Evolutionary conservation across 2,329 filamentous ascomycete species (phyloP).

Genomic region (Ampelomyces quisqualis): DNA sequence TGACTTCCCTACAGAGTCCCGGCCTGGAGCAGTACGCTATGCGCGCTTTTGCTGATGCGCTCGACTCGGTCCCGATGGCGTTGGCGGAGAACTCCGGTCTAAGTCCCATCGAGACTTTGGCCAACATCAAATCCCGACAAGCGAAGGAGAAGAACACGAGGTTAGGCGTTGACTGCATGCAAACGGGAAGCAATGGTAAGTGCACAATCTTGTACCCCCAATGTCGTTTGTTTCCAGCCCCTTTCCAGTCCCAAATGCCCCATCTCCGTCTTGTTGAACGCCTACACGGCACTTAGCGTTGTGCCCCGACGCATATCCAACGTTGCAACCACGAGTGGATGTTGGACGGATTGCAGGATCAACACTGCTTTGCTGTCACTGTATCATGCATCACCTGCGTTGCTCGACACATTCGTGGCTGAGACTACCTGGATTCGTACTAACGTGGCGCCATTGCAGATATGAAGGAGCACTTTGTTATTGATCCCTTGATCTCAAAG

Average conservation of each 20-base stretch:
- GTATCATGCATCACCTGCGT: conserved; percentile 4
- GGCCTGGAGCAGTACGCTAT: conserved; percentile 99
- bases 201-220: conserved; percentile 8
- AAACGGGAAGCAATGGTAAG: conserved; percentile 80
- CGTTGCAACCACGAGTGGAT: conserved; percentile 13
- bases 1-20: conserved; percentile 60
- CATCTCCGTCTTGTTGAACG: conserved; percentile 15
- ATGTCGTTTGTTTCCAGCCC: not conserved
- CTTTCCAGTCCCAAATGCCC: conserved; percentile 2
- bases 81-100: conserved; percentile 96
- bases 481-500: conserved; percentile 97
- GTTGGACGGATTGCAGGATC: conserved; percentile 11
- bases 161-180: conserved; percentile 97
- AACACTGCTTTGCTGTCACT: conserved; percentile 11
- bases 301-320: conserved; percentile 28
- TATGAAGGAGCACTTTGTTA: conserved; percentile 98
- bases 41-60: conserved; percentile 93
- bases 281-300: conserved; percentile 21
- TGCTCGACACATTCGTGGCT: conserved; percentile 11
- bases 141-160: conserved; percentile 79
- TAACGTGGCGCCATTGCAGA: conserved; percentile 53
- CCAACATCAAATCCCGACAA: conserved; percentile 93
- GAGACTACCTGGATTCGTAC: conserved; percentile 17
- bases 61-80: conserved; percentile 92
- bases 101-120: conserved; percentile 92